A percentile compares a stretch with the other conserved stretches of the same genome.
phyloP scores from a whole-genome alignment of 164 flowering plant species.

The Nelumbo lutea region DNA sequence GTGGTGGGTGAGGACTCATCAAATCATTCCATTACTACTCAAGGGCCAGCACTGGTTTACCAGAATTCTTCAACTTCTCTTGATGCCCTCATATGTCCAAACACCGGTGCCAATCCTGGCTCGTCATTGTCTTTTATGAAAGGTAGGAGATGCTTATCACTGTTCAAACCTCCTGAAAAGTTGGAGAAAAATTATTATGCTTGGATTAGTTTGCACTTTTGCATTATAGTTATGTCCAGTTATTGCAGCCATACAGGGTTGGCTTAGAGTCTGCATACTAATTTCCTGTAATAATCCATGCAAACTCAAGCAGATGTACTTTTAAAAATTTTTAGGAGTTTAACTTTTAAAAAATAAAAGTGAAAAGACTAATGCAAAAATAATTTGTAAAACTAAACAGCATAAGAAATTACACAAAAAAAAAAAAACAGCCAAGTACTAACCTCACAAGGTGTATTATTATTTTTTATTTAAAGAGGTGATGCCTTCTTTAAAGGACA shows the following conservation, averaged over 20 bases:
- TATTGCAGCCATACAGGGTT: not conserved
- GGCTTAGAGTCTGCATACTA: not conserved
- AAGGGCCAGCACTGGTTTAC: slow-evolving; percentile 26
- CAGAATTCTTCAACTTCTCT: slow-evolving; percentile 62
- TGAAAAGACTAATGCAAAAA: too few species aligned
- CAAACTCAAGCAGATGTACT: not conserved
- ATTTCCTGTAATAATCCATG: not conserved
- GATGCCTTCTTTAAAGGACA: not conserved
- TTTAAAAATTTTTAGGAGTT: too few species aligned
- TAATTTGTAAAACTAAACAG: too few species aligned
- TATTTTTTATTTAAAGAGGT: not conserved
- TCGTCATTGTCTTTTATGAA: slow-evolving; percentile 84
- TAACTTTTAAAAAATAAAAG: too few species aligned
- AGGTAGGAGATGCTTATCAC: slow-evolving; percentile 41
- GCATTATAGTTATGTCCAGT: not conserved
- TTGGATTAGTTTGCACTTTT: not conserved
- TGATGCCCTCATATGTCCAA: slow-evolving; percentile 59
- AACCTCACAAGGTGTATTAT: too few species aligned
- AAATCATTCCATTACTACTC: slow-evolving; percentile 27
- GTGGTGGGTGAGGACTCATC: slow-evolving; percentile 63
- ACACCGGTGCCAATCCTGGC: slow-evolving; percentile 60
- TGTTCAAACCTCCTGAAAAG: not conserved
- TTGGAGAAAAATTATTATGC: not conserved
- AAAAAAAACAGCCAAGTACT: too few species aligned
- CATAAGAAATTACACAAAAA: too few species aligned